Percentiles rank a stretch among this genome's conserved stretches.
Conservation (phyloP, 345 rosid genomes). For the Citrus unshiu region DNA sequence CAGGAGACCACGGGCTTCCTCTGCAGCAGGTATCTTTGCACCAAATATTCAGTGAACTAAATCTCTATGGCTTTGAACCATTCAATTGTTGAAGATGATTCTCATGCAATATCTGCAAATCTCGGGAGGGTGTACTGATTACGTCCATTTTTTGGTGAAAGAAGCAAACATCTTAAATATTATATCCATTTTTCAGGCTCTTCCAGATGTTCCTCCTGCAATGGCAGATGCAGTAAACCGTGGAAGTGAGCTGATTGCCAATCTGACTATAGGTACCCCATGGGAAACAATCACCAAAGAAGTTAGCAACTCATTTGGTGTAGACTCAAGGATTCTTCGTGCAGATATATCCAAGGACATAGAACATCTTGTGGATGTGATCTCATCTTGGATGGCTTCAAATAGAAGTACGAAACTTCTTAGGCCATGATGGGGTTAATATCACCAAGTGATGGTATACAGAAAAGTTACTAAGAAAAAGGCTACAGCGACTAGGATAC, state of each 20-base stretch:
- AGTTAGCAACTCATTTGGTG: constrained; percentile 73
- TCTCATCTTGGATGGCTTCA: constrained; percentile 84
- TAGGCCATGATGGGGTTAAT: constrained; percentile 29
- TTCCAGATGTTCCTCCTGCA: constrained; percentile 95
- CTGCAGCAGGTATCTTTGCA: constrained; percentile 73
- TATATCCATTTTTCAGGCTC: constrained; percentile 43
- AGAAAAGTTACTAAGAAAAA: neutral
- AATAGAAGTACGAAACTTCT: constrained; percentile 59
- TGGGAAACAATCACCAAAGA: constrained; percentile 95
- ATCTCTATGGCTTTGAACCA: neutral
- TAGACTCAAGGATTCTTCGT: constrained; percentile 61
- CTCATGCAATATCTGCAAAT: neutral
- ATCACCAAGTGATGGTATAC: neutral
- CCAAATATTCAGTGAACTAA: neutral
- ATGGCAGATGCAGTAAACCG: constrained; percentile 94
- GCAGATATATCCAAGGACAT: constrained; percentile 69
- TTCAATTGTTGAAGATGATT: neutral
- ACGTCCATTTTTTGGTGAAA: neutral
- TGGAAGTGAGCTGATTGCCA: constrained; percentile 79
- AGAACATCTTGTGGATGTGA: constrained; percentile 57
- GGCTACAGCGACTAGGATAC: neutral
- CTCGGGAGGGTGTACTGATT: neutral
- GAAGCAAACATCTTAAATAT: neutral
- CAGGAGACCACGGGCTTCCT: constrained; percentile 97
- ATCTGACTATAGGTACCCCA: constrained; percentile 80